Evolutionary conservation across 306 rosid genomes (phyloP).

Genomic region (Herpetospermum pedunculosum): DNA sequence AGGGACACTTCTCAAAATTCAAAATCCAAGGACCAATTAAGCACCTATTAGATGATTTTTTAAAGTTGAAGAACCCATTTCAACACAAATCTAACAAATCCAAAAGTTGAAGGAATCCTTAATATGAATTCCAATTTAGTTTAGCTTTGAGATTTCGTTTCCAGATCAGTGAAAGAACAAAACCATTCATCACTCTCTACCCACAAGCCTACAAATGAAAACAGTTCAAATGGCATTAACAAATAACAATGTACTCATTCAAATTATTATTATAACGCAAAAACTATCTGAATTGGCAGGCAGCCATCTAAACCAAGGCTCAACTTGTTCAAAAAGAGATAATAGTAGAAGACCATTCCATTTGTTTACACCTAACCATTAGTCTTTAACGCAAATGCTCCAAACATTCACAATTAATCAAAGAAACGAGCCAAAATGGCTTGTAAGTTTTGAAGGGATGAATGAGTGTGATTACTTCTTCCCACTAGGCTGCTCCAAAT

Average conservation of each 20-base stretch:
- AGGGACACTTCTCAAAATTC: no score
- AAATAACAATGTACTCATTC: not conserved
- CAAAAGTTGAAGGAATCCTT: no score
- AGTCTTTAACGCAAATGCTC: conserved; percentile 2
- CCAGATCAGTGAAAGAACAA: not conserved
- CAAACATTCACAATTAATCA: conserved; percentile 1
- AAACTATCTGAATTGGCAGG: not conserved
- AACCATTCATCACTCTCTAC: not conserved
- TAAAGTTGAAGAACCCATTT: no score
- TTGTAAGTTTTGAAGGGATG: not conserved
- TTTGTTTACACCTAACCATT: not conserved
- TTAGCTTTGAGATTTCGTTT: no score
- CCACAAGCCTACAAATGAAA: not conserved
- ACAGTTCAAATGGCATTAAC: not conserved
- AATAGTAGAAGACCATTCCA: not conserved
- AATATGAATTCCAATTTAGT: no score
- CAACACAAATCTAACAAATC: no score
- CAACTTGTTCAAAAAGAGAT: not conserved
- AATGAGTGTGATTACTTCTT: conserved; percentile 12
- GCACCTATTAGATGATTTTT: no score
- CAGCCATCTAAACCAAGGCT: not conserved
- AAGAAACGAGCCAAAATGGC: not conserved
- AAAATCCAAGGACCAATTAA: no score
- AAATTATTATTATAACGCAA: not conserved
- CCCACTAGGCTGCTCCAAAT: conserved; percentile 30